Evolutionary conservation across 306 rosid species (phyloP).

Genomic region (Cicer cuneatum): DNA sequence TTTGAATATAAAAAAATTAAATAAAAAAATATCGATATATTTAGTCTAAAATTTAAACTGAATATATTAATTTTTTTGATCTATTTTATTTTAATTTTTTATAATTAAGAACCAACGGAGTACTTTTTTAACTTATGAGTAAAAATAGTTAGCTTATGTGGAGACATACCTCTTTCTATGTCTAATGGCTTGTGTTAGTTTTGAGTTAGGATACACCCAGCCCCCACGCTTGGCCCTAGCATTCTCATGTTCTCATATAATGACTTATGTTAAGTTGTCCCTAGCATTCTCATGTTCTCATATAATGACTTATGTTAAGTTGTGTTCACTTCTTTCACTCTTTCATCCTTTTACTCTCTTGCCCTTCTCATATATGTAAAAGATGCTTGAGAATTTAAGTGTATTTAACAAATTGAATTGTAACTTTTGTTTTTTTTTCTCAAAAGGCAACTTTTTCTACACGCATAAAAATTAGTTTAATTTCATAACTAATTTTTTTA

Average conservation of each 20-base stretch:
- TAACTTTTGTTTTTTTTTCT: conserved; percentile 22
- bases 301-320: conserved; percentile 47
- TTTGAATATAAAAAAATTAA: not conserved
- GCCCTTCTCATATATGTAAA: conserved; percentile 42
- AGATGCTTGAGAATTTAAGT: conserved; percentile 6
- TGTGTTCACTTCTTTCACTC: conserved; percentile 56
- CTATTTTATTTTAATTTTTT: too few relatives aligned
- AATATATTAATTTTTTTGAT: too few relatives aligned
- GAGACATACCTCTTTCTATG: not conserved
- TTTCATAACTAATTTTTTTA: conserved; percentile 25
- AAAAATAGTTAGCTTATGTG: not conserved
- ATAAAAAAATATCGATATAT: too few relatives aligned
- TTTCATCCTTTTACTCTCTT: conserved; percentile 41
- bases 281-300: conserved; percentile 54
- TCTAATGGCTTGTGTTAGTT: not conserved
- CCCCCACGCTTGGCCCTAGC: conserved; percentile 38
- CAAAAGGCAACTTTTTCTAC: not conserved
- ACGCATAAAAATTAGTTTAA: not conserved
- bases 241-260: conserved; percentile 58
- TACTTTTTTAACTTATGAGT: too few relatives aligned
- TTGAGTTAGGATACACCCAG: conserved; percentile 20
- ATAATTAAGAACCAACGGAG: too few relatives aligned
- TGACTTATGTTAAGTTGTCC: conserved; percentile 42
- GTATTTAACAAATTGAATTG: conserved; percentile 33
- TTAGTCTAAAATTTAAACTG: too few relatives aligned